Evolutionary conservation across 331 rosid species (phyloP), one percentile per base, ranked within the genome.

Genomic region (Cucumis variabilis): DNA sequence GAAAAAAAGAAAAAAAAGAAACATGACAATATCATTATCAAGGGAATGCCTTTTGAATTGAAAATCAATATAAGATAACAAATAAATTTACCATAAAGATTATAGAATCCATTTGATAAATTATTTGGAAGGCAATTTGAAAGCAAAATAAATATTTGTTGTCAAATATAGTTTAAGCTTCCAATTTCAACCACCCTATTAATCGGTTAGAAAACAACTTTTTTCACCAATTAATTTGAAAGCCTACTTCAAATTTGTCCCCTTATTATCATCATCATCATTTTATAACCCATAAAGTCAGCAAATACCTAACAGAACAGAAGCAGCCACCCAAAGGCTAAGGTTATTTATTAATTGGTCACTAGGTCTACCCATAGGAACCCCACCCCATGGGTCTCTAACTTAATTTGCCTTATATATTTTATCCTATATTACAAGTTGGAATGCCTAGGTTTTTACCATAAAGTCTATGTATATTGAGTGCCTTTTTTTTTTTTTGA

Each of bases 71-170:
- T 11, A 25, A 2, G 3, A n/a, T 67, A 67, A 24, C 12, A 17
- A n/a, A 67, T n/a, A 0, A 67, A 68, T 1, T 25, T 25, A 25
- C 9, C 20, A 68, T 0, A 3, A 25, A 25, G 13, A 25, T n/a
- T 25, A 11, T 68, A 27, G 10, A 68, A 13, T 25, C 37, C 20
- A 68, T 68, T 68, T 13, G 73, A 66, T 68, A 25, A 3, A 25
- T 68, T 25, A 41, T 73, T 73, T 37, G 27, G 11, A 11, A 73
- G 24, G 27, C 25, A 73, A 73, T 17, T 37, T 37, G 12, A 24
- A 67, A 68, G 73, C 37, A 73, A 73, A 73, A 37, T 37, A 73
- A 73, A 73, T 73, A 10, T 9, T 73, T 37, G 80, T 73, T 37
- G 51, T 37, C 9, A 73, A 73, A 73, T 73, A 73, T 73, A 37